These are phyloP conservation scores for Carpinus viminea DNA, from an alignment of 306 rosid species.

Conservation along the genomic window DNA sequence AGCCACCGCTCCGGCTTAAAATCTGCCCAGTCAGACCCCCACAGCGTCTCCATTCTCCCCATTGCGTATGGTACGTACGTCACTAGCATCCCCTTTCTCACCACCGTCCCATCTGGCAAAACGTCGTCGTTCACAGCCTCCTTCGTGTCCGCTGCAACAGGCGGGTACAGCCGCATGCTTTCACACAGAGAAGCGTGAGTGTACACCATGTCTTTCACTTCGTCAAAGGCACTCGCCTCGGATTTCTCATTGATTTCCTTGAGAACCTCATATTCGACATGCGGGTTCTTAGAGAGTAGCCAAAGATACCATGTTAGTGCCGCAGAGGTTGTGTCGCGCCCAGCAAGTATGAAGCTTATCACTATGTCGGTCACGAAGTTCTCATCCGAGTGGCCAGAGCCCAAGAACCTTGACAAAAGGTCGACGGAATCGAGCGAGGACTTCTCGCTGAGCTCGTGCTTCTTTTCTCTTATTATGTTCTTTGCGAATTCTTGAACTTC, in stretches of 20 bases:
- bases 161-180: slow-evolving; percentile 76
- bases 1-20: slow-evolving; percentile 76
- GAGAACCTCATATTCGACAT: slow-evolving; percentile 38
- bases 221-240: slow-evolving; percentile 28
- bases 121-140: slow-evolving; percentile 46
- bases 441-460: slow-evolving; percentile 35
- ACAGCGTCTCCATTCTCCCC: slow-evolving; percentile 57
- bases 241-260: slow-evolving; percentile 34
- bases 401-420: slow-evolving; percentile 50
- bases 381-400: slow-evolving; percentile 54
- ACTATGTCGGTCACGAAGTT: slow-evolving; percentile 48
- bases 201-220: slow-evolving; percentile 60
- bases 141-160: slow-evolving; percentile 52
- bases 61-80: slow-evolving; percentile 57
- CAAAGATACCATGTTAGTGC: slow-evolving; percentile 77
- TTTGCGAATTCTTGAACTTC: slow-evolving; percentile 53
- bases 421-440: slow-evolving; percentile 36
- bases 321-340: slow-evolving; percentile 60
- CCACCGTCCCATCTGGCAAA: slow-evolving; percentile 60
- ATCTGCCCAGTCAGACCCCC: slow-evolving; percentile 69
- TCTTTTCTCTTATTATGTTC: slow-evolving; percentile 43
- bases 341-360: slow-evolving; percentile 65
- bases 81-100: slow-evolving; percentile 60
- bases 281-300: slow-evolving; percentile 46
- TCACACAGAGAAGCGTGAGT: slow-evolving; percentile 70